A percentile compares a stretch with the other conserved stretches of the same genome.
Conservation (phyloP, 768 basidiomycete genomes). For the Chalciporus chontae region DNA sequence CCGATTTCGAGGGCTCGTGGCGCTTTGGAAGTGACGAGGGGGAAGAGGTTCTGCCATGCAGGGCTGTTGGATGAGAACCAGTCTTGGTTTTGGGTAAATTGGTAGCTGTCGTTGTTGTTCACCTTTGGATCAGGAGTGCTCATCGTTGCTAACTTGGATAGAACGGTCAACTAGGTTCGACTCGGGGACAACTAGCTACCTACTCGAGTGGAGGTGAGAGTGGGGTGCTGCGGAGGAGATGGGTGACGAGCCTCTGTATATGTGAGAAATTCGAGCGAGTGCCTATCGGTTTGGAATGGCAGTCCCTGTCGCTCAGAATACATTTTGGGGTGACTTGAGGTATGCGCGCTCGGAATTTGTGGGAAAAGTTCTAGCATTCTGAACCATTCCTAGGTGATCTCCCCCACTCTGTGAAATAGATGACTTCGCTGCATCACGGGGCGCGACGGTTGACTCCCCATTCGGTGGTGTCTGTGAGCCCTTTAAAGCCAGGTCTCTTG, state of each 20-base stretch:
- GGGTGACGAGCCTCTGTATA: conserved; percentile 7
- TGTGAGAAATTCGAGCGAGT: conserved; percentile 10
- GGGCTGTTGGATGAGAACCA: conserved; percentile 50
- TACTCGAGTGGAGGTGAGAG: neutral
- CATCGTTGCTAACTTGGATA: conserved; percentile 17
- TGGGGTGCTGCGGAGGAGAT: neutral
- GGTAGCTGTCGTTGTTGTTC: conserved; percentile 19
- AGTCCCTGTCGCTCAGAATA: neutral
- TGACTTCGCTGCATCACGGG: neutral
- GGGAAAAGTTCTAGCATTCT: neutral
- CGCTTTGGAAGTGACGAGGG: conserved; percentile 31
- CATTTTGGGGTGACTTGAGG: conserved; percentile 10
- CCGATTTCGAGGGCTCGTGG: conserved; percentile 57
- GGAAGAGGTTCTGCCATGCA: conserved; percentile 42
- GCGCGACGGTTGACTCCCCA: too few relatives aligned
- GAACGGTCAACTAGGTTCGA: neutral
- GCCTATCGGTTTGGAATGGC: neutral
- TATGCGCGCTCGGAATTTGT: neutral
- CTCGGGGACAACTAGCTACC: neutral
- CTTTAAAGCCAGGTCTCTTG: conserved; percentile 5
- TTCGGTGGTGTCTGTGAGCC: neutral
- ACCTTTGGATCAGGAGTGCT: neutral
- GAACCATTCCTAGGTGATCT: conserved; percentile 8
- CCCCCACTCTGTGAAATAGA: neutral
- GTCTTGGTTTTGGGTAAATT: conserved; percentile 53